phyloP scores from a whole-genome alignment of 441 rosid species.

The Omphalea diandra region DNA sequence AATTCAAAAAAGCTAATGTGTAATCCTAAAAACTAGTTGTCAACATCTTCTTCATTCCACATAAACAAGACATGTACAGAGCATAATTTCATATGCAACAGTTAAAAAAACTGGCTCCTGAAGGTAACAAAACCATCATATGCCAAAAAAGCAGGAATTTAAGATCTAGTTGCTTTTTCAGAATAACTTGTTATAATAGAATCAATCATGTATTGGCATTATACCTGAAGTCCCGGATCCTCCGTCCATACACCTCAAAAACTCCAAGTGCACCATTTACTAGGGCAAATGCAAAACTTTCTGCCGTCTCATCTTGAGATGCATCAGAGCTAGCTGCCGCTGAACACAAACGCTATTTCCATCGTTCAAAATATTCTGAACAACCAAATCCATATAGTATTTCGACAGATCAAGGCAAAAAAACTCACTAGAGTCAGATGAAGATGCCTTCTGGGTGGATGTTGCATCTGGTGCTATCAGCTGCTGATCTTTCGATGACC shows the following conservation, averaged over 20 bases:
- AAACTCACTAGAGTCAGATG: conserved; percentile 76
- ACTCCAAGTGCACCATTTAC: conserved; percentile 99
- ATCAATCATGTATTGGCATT: conserved; percentile 6
- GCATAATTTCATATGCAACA: background rate
- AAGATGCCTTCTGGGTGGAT: conserved; percentile 42
- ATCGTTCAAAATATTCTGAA: conserved; percentile 23
- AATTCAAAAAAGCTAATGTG: background rate
- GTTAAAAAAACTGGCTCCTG: background rate
- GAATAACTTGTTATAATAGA: background rate
- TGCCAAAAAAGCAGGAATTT: background rate
- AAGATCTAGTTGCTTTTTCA: background rate
- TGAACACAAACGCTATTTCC: conserved; percentile 36
- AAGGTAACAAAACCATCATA: background rate
- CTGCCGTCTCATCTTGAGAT: conserved; percentile 69
- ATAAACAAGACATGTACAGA: background rate
- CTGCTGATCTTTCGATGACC: conserved; percentile 39
- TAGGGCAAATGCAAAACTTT: conserved; percentile 97
- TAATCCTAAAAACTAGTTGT: background rate
- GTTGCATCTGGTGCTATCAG: conserved; percentile 48
- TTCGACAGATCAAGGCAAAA: conserved; percentile 25
- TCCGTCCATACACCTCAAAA: conserved; percentile 95
- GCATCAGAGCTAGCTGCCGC: conserved; percentile 52
- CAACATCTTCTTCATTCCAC: background rate
- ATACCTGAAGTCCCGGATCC: conserved; percentile 96
- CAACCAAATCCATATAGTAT: conserved; percentile 10